Conservation (phyloP, 345 rosid genomes). For the Pugionium dolabratum region DNA sequence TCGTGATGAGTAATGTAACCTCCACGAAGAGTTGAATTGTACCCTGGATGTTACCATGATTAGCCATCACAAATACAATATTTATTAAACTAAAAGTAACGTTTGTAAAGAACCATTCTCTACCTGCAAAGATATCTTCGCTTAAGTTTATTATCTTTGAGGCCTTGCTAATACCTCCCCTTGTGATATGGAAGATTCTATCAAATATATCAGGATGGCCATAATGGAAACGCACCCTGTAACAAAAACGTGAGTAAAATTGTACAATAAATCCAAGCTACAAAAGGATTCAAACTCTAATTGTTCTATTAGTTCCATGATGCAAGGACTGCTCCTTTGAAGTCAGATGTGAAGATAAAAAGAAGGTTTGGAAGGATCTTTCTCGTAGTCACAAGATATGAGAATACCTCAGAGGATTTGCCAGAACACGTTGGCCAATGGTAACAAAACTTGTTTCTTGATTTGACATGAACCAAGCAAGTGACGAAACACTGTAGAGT, state of each 20-base stretch:
- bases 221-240: conserved; percentile 96
- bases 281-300: conserved; percentile 7
- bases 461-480: conserved; percentile 99
- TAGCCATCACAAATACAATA: conserved; percentile 28
- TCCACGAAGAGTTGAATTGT: conserved; percentile 87
- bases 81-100: background rate
- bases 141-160: conserved; percentile 87
- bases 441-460: conserved; percentile 98
- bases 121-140: conserved; percentile 96
- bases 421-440: conserved; percentile 92
- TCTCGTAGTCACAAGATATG: conserved; percentile 13
- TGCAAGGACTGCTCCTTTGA: conserved; percentile 6
- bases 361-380: conserved; percentile 12
- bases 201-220: conserved; percentile 99
- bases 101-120: conserved; percentile 12
- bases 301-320: background rate
- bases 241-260: conserved; percentile 22
- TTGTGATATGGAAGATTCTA: conserved; percentile 92
- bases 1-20: conserved; percentile 94
- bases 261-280: conserved; percentile 25
- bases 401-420: conserved; percentile 87
- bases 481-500: conserved; percentile 86
- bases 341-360: conserved; percentile 23
- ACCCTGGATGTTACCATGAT: conserved; percentile 57
- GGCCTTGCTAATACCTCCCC: conserved; percentile 98